Evolutionary conservation across 1,139 yeast species (phyloP).

Genomic region (Hyphopichia buzzinii): DNA sequence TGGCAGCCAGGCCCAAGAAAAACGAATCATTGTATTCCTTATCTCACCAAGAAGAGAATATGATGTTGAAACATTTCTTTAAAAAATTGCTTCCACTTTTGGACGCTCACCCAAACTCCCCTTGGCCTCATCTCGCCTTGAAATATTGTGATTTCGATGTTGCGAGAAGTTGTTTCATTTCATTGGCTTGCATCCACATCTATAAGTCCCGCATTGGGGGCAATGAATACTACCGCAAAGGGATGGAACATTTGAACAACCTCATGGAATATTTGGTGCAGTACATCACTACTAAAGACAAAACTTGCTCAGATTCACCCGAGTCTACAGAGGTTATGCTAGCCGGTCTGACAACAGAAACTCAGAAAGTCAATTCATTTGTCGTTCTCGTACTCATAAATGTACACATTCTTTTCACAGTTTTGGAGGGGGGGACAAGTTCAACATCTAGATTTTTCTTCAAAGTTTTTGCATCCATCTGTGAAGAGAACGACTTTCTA

Average conservation of each 20-base stretch:
- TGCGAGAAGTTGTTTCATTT: slow-evolving; percentile 53
- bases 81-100: slow-evolving; percentile 48
- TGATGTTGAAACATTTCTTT: slow-evolving; percentile 52
- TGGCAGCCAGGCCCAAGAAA: slow-evolving; percentile 5
- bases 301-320: too few relatives aligned
- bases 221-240: slow-evolving; percentile 46
- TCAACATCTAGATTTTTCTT: slow-evolving; percentile 47
- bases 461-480: slow-evolving; percentile 48
- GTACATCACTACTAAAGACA: slow-evolving; percentile 18
- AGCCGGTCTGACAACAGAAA: neutral
- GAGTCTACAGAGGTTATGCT: neutral
- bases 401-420: slow-evolving; percentile 50
- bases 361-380: slow-evolving; percentile 36
- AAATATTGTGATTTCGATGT: slow-evolving; percentile 54
- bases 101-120: slow-evolving; percentile 57
- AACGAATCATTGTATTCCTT: slow-evolving; percentile 9
- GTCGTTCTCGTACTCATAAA: slow-evolving; percentile 50
- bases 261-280: slow-evolving; percentile 51
- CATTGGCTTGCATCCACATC: slow-evolving; percentile 52
- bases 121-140: slow-evolving; percentile 57
- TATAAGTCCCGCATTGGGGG: slow-evolving; percentile 50
- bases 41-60: slow-evolving; percentile 43
- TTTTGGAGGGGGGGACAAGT: slow-evolving; percentile 51
- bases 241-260: slow-evolving; percentile 49
- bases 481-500: slow-evolving; percentile 30